Base-by-base conservation (phyloP, 805 yeast species). In the Brettanomyces custersianus region DNA sequence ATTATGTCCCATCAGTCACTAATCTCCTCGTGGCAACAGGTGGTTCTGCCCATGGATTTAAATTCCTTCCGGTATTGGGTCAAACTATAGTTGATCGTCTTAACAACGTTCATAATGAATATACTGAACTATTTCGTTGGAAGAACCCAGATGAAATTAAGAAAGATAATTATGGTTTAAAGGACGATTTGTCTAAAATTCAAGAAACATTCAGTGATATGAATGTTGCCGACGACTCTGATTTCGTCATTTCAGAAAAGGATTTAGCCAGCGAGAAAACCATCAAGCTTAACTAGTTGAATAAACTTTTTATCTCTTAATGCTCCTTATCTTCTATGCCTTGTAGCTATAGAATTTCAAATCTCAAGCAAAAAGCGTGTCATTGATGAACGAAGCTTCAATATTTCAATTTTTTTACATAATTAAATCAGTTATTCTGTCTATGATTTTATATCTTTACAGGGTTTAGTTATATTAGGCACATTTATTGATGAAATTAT, bases 21-120 rank as follows among this genome's bases (percentile, higher is more conserved):
- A 44, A 46, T 17, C 29, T 49, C 16, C 23, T 48, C 15, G 48
- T 48, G 20, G 42, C 46, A 2, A 37, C 47, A 20, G 55, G 54
- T 25, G 55, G 49, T 22, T 46, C 51, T 3, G 40, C 42, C 4
- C 54, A 49, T 40, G 53, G 37, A 3, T 47, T 49, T 22, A 49
- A 49, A 29, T 46, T 48, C 29, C 37, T 49, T 17, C 52, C 52
- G 11, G 44, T 45, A 12, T 20, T 40, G 13, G 52, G 52, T 9
- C 38, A 39, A 28, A 37, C 35, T 16, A 36, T 46, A 11, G 47
- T 49, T 20, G 36, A 40, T 25, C 25, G 36, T 11, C 21, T 47
- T 17, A 30, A 40, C 29, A 44, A 38, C 12, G 12, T 25, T 10
- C 13, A 9, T 3, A 38, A 41, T 23, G 37, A 29, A 9, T 45